These are phyloP conservation scores for Neopestalotiopsis clavispora DNA, from an alignment of 2,329 filamentous ascomycete genomes.

Conservation along the genomic window DNA sequence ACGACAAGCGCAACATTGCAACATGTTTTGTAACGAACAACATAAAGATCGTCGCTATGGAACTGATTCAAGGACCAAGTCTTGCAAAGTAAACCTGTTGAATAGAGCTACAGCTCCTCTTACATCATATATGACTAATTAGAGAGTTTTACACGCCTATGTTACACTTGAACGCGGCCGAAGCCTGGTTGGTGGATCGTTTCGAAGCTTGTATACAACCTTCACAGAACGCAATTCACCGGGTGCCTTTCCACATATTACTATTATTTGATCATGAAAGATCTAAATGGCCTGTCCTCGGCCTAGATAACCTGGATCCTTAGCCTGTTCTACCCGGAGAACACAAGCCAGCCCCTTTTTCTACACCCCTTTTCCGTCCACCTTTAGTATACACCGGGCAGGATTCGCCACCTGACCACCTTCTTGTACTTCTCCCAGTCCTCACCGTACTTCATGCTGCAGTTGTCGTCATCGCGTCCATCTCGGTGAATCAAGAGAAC, in stretches of 20 bases:
- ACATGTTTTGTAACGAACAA: too few relatives aligned
- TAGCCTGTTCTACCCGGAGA: background rate
- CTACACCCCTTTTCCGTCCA: background rate
- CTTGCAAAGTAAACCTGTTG: too few relatives aligned
- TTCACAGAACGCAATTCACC: too few relatives aligned
- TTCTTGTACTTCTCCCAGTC: conserved; percentile 92
- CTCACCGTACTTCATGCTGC: conserved; percentile 85
- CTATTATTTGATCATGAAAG: background rate
- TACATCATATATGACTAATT: too few relatives aligned
- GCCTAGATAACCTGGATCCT: background rate
- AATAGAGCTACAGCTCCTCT: too few relatives aligned
- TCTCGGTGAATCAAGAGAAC: conserved; percentile 86
- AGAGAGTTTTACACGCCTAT: background rate
- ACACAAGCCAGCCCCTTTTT: background rate
- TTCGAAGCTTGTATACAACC: background rate
- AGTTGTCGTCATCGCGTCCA: conserved; percentile 88
- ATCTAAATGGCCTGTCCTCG: background rate
- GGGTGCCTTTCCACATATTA: background rate
- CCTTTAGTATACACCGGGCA: conserved; percentile 80
- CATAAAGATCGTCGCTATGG: too few relatives aligned
- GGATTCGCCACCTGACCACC: conserved; percentile 79
- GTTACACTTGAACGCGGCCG: background rate
- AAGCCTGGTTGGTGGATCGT: too few relatives aligned
- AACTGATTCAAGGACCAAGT: too few relatives aligned
- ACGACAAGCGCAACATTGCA: too few relatives aligned